Conservation (phyloP, 2,329 filamentous ascomycete species). For the Blastomyces parvus region DNA sequence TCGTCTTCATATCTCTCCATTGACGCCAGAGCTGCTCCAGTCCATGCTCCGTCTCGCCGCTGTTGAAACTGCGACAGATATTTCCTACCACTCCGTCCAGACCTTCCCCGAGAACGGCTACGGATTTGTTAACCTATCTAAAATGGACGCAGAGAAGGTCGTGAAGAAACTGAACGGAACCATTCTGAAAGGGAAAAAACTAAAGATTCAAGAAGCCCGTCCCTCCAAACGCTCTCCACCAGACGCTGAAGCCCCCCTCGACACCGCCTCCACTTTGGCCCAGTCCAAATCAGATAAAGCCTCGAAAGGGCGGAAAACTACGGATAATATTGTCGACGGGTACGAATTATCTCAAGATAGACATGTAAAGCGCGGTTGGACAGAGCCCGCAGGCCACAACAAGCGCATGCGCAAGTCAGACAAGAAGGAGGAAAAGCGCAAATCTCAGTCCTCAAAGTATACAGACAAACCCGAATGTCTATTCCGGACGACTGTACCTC, state of each 20-base stretch:
- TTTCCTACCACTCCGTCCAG: constrained; percentile 79
- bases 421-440: constrained; percentile 48
- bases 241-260: constrained; percentile 21
- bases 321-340: constrained; percentile 52
- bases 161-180: constrained; percentile 84
- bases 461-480: constrained; percentile 71
- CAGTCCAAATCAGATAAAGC: constrained; percentile 36
- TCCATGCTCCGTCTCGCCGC: constrained; percentile 61
- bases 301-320: constrained; percentile 45
- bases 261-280: constrained; percentile 27
- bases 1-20: constrained; percentile 79
- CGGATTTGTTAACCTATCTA: constrained; percentile 79
- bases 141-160: constrained; percentile 75
- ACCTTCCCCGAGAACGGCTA: constrained; percentile 86
- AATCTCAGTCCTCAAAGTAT: constrained; percentile 61
- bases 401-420: constrained; percentile 37
- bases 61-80: constrained; percentile 58
- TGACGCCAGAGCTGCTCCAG: constrained; percentile 64
- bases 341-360: constrained; percentile 62
- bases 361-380: constrained; percentile 85
- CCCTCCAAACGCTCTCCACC: constrained; percentile 32
- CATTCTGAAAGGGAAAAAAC: constrained; percentile 72
- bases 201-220: constrained; percentile 72
- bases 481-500: constrained; percentile 71
- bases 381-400: constrained; percentile 50